phyloP scores from a whole-genome alignment of 2,329 filamentous ascomycete genomes.

The Sporothrix curviconia region DNA sequence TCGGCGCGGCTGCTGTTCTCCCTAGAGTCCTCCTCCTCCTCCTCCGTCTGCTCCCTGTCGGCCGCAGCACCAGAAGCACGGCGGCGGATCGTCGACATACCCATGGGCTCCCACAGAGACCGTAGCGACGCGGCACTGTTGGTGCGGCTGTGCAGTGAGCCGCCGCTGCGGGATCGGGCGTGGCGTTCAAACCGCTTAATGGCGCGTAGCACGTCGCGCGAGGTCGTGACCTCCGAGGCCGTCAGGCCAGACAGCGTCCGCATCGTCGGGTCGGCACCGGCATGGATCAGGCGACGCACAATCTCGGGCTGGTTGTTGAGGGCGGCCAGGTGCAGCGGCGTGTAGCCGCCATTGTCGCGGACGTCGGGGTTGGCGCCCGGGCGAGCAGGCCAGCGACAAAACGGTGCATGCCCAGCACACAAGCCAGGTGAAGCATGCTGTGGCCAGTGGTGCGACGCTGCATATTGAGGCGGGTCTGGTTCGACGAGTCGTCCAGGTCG shows the following conservation, averaged over 20 bases:
- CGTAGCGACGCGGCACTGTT: conserved; percentile 62
- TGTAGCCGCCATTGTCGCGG: conserved; percentile 72
- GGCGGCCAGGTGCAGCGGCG: conserved; percentile 73
- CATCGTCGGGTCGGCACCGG: conserved; percentile 64
- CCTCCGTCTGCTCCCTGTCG: too few relatives aligned
- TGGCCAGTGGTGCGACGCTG: conserved; percentile 59
- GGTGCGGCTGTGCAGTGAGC: conserved; percentile 52
- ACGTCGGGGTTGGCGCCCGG: conserved; percentile 71
- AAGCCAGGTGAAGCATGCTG: conserved; percentile 74
- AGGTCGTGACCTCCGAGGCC: conserved; percentile 63
- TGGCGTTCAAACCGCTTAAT: conserved; percentile 57
- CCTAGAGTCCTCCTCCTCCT: background rate
- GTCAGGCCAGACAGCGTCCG: conserved; percentile 65
- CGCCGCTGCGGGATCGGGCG: conserved; percentile 59
- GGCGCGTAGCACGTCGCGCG: conserved; percentile 55
- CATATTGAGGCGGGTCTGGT: conserved; percentile 61
- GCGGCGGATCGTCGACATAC: conserved; percentile 11
- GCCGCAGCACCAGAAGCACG: conserved; percentile 4
- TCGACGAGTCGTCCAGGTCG: conserved; percentile 67
- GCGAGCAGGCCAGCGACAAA: conserved; percentile 72
- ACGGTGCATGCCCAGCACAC: conserved; percentile 65
- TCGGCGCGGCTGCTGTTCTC: conserved; percentile 13
- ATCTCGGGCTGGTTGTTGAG: conserved; percentile 71
- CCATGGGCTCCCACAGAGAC: conserved; percentile 56
- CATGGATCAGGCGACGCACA: conserved; percentile 65